Conservation (phyloP, 2,329 filamentous ascomycete genomes). For the Aspergillus sp. region DNA sequence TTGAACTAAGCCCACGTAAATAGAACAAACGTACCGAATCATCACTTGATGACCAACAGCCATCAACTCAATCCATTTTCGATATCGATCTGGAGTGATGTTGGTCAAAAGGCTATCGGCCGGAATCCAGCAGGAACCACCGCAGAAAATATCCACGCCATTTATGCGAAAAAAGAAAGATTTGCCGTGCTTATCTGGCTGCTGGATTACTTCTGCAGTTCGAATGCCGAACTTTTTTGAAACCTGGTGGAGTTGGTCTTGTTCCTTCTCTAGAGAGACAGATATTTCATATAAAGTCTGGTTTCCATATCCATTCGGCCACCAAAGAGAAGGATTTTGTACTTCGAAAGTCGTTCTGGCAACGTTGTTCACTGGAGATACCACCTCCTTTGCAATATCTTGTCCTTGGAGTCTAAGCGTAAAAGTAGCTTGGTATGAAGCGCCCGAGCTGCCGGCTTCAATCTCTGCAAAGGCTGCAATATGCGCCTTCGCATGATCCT, state of each 20-base stretch:
- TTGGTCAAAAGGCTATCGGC: conserved; percentile 61
- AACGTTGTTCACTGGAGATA: conserved; percentile 38
- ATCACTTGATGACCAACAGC: conserved; percentile 63
- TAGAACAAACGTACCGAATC: conserved; percentile 42
- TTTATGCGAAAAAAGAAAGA: conserved; percentile 67
- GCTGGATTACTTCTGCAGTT: conserved; percentile 45
- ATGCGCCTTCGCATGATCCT: conserved; percentile 41
- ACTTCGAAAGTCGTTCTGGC: conserved; percentile 37
- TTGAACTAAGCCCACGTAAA: not conserved
- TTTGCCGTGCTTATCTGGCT: conserved; percentile 55
- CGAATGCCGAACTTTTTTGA: conserved; percentile 57
- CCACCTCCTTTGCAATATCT: conserved; percentile 42
- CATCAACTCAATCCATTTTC: conserved; percentile 61
- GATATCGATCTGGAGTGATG: conserved; percentile 54
- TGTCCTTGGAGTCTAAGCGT: conserved; percentile 32
- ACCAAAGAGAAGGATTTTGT: conserved; percentile 56
- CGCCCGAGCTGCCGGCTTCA: conserved; percentile 24
- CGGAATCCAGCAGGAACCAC: conserved; percentile 67
- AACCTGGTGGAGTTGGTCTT: conserved; percentile 44
- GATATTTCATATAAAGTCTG: conserved; percentile 58
- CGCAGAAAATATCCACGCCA: conserved; percentile 63
- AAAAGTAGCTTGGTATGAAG: conserved; percentile 30
- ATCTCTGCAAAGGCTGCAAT: conserved; percentile 41
- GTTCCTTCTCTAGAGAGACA: conserved; percentile 42
- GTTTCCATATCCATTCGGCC: conserved; percentile 59